Base-by-base conservation (phyloP, 1,284 basidiomycete genomes). In the Boletus semigastroideus region DNA sequence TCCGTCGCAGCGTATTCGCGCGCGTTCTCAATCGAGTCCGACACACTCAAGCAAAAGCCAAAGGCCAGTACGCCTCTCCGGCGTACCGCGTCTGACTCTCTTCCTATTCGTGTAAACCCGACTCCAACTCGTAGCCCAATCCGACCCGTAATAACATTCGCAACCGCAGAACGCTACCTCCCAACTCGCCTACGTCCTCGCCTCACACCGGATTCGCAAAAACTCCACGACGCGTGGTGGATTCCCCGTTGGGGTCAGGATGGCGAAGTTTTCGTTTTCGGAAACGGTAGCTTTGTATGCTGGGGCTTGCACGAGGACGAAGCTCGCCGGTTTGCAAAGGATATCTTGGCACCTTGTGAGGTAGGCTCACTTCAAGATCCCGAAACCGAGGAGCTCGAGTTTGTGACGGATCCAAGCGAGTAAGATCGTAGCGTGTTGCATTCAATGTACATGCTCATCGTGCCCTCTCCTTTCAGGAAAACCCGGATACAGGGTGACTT, bases 311-410 rank as follows among this genome's bases (percentile, higher is more conserved):
- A 78, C n/a, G 90, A 94, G 68, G 78, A 78, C n/a, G 89, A 90
- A 44, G 91, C 88, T 1, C 74, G 73, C 49, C 74, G 72, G 48
- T 94, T 94, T 65, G 78, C 84, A 30, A 69, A 71, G 19, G 77
- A 90, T 42, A 77, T 92, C 11, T 76, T 94, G 42, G 68, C 76
- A 38, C 74, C 71, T 31, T 74, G 78, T 6, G 84, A 92, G 68
- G 70, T 90, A 2, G 80, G 77, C 1, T 75, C 79, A 2, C 72
- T 94, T 46, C 76, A 69, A 37, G 89, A 90, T 49, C 75, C 83
- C 27, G 92, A 95, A 74, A 89, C 89, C 19, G 92, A 95, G 64
- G 91, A 94, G 60, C 78, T 94, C 34, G 92, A 95, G 65, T 95
- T 94, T 71, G 90, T 93, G 9, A 86, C 88, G 22, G 92, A 95